Evolutionary conservation across 1,284 basidiomycete genomes (phyloP).

Genomic region (Grifola frondosa): DNA sequence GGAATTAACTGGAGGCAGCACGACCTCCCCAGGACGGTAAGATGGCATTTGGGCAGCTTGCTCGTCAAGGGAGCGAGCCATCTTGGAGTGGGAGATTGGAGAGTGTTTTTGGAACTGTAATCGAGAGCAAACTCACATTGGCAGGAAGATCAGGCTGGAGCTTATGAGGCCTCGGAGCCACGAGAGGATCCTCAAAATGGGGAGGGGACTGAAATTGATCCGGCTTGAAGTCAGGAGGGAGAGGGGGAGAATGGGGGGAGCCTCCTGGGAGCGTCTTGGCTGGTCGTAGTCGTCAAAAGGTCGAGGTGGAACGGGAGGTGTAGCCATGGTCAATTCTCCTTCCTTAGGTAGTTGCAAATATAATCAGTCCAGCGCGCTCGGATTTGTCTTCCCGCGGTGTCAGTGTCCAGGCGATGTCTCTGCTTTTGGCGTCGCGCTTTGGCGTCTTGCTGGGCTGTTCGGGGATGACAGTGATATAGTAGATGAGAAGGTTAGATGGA

Average conservation of each 20-base stretch:
- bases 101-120: slow-evolving; percentile 4
- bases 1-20: not conserved
- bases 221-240: slow-evolving; percentile 36
- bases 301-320: slow-evolving; percentile 30
- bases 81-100: slow-evolving; percentile 41
- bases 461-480: no score
- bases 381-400: no score
- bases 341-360: no score
- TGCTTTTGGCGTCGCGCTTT: no score
- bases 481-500: no score
- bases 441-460: no score
- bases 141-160: slow-evolving; percentile 61
- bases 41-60: slow-evolving; percentile 17
- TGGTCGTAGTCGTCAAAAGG: slow-evolving; percentile 28
- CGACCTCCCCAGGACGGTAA: slow-evolving; percentile 11
- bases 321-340: no score
- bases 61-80: slow-evolving; percentile 56
- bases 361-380: no score
- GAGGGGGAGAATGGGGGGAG: slow-evolving; percentile 44
- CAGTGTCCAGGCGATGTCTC: no score
- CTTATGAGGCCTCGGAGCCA: slow-evolving; percentile 67
- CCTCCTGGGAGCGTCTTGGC: slow-evolving; percentile 4
- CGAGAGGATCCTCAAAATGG: slow-evolving; percentile 59
- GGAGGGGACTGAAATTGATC: slow-evolving; percentile 34
- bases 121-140: slow-evolving; percentile 46